Evolutionary conservation across 2,329 filamentous ascomycete species (phyloP).

Genomic region (Trichoderma lentiforme): DNA sequence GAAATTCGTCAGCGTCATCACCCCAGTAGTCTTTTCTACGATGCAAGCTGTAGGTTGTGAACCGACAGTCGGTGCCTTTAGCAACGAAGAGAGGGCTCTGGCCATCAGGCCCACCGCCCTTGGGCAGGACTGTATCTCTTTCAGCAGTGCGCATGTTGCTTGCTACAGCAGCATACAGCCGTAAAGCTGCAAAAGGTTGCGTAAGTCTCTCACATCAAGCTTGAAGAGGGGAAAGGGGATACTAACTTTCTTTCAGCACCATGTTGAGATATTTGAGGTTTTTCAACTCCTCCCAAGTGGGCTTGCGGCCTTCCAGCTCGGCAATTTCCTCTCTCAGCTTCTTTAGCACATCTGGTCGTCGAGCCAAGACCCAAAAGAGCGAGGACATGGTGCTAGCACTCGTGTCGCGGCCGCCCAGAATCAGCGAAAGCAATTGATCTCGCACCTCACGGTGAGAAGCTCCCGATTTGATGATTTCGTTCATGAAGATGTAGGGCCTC

Average conservation of each 20-base stretch:
- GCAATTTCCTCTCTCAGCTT: slow-evolving; percentile 44
- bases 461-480: slow-evolving; percentile 50
- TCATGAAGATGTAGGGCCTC: slow-evolving; percentile 52
- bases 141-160: slow-evolving; percentile 41
- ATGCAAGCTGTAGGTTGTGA: slow-evolving; percentile 36
- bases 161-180: slow-evolving; percentile 44
- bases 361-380: slow-evolving; percentile 46
- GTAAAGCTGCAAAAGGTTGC: slow-evolving; percentile 32
- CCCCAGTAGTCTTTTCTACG: slow-evolving; percentile 42
- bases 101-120: slow-evolving; percentile 41
- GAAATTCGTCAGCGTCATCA: slow-evolving; percentile 40
- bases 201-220: neutral
- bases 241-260: slow-evolving; percentile 48
- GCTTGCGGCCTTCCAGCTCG: slow-evolving; percentile 37
- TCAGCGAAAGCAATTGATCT: slow-evolving; percentile 51
- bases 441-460: slow-evolving; percentile 44
- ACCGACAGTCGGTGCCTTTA: slow-evolving; percentile 37
- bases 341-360: slow-evolving; percentile 41
- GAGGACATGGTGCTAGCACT: slow-evolving; percentile 51
- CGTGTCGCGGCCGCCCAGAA: slow-evolving; percentile 57
- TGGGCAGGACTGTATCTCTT: slow-evolving; percentile 41
- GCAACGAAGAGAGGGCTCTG: slow-evolving; percentile 38
- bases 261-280: slow-evolving; percentile 58
- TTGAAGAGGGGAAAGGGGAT: neutral
- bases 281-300: slow-evolving; percentile 56